Percentiles rank a stretch among this genome's conserved stretches.
These are phyloP conservation scores for Nannochloropsis salina DNA, from an alignment of 108 stramenopile genomes.

Conservation along the genomic window DNA sequence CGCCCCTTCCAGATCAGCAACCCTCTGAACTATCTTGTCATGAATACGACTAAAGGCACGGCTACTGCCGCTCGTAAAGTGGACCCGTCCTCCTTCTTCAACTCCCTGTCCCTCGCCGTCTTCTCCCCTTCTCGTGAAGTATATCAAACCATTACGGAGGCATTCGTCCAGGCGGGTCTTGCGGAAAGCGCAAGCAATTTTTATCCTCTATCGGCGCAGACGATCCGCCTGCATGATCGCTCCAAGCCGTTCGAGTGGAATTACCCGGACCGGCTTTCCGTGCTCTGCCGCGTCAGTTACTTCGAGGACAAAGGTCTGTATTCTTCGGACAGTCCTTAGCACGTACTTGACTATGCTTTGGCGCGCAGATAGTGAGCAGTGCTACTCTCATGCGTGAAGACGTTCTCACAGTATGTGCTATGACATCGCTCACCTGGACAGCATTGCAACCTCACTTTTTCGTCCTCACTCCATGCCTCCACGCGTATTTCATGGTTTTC, in stretches of 20 bases:
- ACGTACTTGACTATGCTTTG: too few species aligned
- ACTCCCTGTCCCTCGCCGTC: constrained; percentile 9
- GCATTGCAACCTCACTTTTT: too few species aligned
- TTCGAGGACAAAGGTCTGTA: neutral
- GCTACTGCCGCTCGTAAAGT: neutral
- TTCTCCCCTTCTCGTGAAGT: neutral
- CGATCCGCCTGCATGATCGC: neutral
- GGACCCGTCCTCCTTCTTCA: neutral
- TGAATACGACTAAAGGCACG: neutral
- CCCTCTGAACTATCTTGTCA: neutral
- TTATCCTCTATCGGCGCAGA: neutral
- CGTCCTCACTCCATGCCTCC: too few species aligned
- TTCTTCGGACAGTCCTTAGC: too few species aligned
- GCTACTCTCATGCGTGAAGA: too few species aligned
- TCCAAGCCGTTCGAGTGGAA: constrained; percentile 13
- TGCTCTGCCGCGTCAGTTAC: neutral
- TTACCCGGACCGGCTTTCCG: neutral
- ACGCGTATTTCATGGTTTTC: too few species aligned
- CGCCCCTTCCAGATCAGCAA: neutral
- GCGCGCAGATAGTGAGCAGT: too few species aligned
- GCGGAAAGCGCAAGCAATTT: neutral
- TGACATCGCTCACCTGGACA: neutral
- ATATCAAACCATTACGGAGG: neutral
- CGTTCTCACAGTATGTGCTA: neutral
- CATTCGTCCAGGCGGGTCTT: neutral